Percentiles rank a stretch among this genome's conserved stretches.
phyloP scores from a whole-genome alignment of 805 yeast species.

The Peterozyma toletana region DNA sequence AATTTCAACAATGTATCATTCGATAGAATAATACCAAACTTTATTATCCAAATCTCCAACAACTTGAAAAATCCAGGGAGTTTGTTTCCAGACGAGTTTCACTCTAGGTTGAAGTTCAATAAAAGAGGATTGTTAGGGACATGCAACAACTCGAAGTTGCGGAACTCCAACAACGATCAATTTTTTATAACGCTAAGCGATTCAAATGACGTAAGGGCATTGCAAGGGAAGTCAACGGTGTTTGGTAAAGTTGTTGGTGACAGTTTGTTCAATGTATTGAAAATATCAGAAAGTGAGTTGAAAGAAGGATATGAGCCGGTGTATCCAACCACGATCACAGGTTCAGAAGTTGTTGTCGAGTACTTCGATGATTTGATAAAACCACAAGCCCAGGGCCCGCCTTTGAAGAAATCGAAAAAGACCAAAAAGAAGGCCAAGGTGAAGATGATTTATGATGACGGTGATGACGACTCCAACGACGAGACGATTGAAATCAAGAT shows the following conservation, averaged over 20 bases:
- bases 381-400: background rate
- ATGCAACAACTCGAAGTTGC: conserved; percentile 24
- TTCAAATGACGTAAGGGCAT: conserved; percentile 31
- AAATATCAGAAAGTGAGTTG: conserved; percentile 41
- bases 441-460: background rate
- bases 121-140: conserved; percentile 51
- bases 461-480: conserved; percentile 1
- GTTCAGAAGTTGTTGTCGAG: conserved; percentile 33
- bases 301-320: conserved; percentile 35
- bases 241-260: conserved; percentile 57
- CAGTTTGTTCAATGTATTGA: conserved; percentile 42
- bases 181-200: conserved; percentile 38
- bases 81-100: conserved; percentile 33
- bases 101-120: conserved; percentile 41
- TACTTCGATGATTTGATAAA: conserved; percentile 39
- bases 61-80: conserved; percentile 7
- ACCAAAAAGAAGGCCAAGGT: background rate
- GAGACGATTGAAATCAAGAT: background rate
- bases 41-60: conserved; percentile 5
- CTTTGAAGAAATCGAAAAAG: background rate
- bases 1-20: conserved; percentile 34
- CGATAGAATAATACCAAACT: conserved; percentile 27
- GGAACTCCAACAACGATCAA: conserved; percentile 26
- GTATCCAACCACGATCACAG: conserved; percentile 40
- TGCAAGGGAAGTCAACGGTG: conserved; percentile 33